Evolutionary conservation across 2,329 filamentous ascomycete species (phyloP).

Genomic region (Coleophoma cylindrospora): DNA sequence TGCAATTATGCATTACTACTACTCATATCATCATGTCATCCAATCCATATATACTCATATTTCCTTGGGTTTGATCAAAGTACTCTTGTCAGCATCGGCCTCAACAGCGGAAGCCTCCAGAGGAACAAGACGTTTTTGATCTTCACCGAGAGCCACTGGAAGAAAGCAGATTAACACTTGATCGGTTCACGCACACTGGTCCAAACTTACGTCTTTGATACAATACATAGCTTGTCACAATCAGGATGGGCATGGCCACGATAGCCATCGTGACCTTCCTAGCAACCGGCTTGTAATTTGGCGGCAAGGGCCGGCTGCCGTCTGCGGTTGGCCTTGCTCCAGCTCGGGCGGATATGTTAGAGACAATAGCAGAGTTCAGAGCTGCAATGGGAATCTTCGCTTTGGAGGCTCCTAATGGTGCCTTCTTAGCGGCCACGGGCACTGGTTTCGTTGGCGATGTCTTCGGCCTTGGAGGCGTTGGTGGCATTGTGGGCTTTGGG

Average conservation of each 20-base stretch:
- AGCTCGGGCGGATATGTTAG: conserved; percentile 17
- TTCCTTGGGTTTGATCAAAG: no score
- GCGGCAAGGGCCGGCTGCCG: conserved; percentile 15
- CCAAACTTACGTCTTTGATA: conserved; percentile 23
- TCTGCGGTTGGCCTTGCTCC: conserved; percentile 17
- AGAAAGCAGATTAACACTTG: neutral
- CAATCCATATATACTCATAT: no score
- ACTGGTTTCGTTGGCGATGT: neutral
- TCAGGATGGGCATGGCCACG: conserved; percentile 24
- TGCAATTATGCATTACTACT: neutral
- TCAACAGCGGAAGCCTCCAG: neutral
- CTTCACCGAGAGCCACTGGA: conserved; percentile 9
- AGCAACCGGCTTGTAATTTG: conserved; percentile 21
- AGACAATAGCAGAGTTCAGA: conserved; percentile 23
- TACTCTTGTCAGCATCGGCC: neutral
- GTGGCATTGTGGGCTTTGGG: neutral
- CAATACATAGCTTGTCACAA: conserved; percentile 27
- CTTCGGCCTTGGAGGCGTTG: neutral
- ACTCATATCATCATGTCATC: no score
- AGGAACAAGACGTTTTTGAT: conserved; percentile 6
- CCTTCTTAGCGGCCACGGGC: neutral
- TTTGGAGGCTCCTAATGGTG: neutral
- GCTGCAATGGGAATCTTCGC: conserved; percentile 17
- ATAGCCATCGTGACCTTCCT: conserved; percentile 24
- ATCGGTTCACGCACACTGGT: no score